Evolutionary conservation across 768 basidiomycete genomes (phyloP).

Genomic region (Mycena venus): DNA sequence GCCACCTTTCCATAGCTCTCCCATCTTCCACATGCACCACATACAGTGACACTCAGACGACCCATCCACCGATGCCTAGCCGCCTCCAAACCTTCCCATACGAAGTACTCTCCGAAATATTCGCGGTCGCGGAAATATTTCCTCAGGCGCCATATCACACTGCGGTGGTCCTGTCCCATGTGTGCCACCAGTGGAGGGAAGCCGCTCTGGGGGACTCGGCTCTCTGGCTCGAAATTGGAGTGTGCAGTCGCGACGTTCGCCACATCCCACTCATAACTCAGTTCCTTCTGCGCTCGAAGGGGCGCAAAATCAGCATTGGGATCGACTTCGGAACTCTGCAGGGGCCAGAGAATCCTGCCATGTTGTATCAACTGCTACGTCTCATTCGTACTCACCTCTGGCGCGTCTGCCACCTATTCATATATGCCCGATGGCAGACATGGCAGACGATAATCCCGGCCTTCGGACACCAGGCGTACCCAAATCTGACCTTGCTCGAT

Average conservation of each 20-base stretch:
- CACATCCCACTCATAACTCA: not conserved
- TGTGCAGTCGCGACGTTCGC: not conserved
- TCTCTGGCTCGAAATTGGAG: not conserved
- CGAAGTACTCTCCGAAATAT: slow-evolving; percentile 20
- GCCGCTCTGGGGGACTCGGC: not conserved
- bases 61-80: not conserved
- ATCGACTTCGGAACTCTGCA: not conserved
- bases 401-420: not conserved
- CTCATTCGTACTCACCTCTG: not conserved
- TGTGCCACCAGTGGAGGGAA: slow-evolving; percentile 19
- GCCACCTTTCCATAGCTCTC: not conserved
- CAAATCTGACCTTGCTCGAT: slow-evolving; percentile 8
- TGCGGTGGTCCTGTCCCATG: slow-evolving; percentile 11
- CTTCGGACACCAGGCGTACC: not conserved
- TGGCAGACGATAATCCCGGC: not conserved
- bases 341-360: not conserved
- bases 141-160: not conserved
- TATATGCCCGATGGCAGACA: slow-evolving; percentile 1
- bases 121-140: not conserved
- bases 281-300: slow-evolving; percentile 2
- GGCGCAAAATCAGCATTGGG: not conserved
- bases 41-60: no score
- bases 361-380: not conserved
- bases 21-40: not conserved
- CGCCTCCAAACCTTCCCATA: slow-evolving; percentile 9